Conservation (phyloP, 768 basidiomycete species). For the Macrolepiota fuliginosa region DNA sequence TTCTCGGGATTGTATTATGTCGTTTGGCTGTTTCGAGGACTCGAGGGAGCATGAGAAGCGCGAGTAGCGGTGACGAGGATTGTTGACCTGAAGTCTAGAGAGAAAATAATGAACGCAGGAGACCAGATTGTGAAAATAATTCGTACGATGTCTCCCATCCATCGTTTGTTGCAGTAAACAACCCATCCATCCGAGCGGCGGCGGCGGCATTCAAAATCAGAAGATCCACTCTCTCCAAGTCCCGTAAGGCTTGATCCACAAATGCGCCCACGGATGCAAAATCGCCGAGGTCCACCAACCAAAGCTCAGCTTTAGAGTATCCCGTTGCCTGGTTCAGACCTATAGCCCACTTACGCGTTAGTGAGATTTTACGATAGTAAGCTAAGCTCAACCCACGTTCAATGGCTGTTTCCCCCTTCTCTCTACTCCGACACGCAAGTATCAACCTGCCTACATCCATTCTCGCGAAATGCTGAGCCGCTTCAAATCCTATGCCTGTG, state of each 20-base stretch:
- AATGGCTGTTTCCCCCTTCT: constrained; percentile 31
- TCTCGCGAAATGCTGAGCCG: constrained; percentile 40
- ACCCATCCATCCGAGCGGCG: neutral
- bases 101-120: neutral
- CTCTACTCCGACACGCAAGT: constrained; percentile 33
- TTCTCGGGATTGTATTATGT: constrained; percentile 24
- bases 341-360: neutral
- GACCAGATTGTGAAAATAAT: constrained; percentile 2
- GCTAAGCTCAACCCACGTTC: constrained; percentile 25
- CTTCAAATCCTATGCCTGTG: constrained; percentile 47
- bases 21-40: constrained; percentile 32
- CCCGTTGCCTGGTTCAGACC: constrained; percentile 28
- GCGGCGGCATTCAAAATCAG: constrained; percentile 44
- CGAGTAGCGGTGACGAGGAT: constrained; percentile 32
- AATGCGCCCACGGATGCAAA: constrained; percentile 37
- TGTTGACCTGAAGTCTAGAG: constrained; percentile 43
- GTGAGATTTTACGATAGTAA: neutral
- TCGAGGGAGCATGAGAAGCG: constrained; percentile 37
- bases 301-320: constrained; percentile 31
- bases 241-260: constrained; percentile 28
- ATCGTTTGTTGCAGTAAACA: constrained; percentile 27
- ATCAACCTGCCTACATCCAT: constrained; percentile 40
- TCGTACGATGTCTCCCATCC: constrained; percentile 45
- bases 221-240: constrained; percentile 36
- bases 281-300: constrained; percentile 34